Percentiles rank a stretch among this genome's conserved stretches.
Evolutionary conservation across 1,284 basidiomycete genomes (phyloP).

Genomic region (Ganoderma lingzhi): DNA sequence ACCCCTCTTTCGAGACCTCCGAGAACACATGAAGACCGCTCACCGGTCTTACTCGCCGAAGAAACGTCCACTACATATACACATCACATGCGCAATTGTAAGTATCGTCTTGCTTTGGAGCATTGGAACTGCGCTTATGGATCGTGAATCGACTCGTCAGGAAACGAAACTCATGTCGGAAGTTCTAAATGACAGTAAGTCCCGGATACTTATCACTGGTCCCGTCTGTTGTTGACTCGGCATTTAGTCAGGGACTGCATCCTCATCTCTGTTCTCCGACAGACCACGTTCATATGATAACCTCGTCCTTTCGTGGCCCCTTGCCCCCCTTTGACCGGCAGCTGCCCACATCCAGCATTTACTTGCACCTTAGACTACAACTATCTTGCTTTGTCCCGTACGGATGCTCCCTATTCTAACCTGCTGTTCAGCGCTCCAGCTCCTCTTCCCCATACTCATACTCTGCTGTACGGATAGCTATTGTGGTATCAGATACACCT

Average conservation of each 20-base stretch:
- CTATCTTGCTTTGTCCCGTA: slow-evolving; percentile 24
- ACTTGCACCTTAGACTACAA: slow-evolving; percentile 7
- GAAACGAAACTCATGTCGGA: slow-evolving; percentile 56
- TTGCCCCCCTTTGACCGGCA: neutral
- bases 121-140: neutral
- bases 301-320: neutral
- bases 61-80: slow-evolving; percentile 57
- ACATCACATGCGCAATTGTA: slow-evolving; percentile 62
- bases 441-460: slow-evolving; percentile 14
- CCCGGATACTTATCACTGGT: neutral
- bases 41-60: slow-evolving; percentile 57
- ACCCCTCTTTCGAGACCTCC: slow-evolving; percentile 49
- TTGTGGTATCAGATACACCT: neutral
- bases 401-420: slow-evolving; percentile 15
- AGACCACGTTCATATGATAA: slow-evolving; percentile 34
- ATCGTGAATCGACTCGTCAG: slow-evolving; percentile 14
- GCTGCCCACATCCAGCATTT: neutral
- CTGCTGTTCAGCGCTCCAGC: slow-evolving; percentile 6
- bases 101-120: slow-evolving; percentile 10
- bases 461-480: slow-evolving; percentile 15
- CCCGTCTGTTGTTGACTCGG: neutral
- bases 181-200: slow-evolving; percentile 56
- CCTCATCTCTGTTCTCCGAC: slow-evolving; percentile 34
- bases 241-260: slow-evolving; percentile 52
- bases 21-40: slow-evolving; percentile 57